A percentile compares a stretch with the other conserved stretches of the same genome.
Conservation (phyloP, 2,329 filamentous ascomycete genomes). For the Aspergillus awamori region DNA sequence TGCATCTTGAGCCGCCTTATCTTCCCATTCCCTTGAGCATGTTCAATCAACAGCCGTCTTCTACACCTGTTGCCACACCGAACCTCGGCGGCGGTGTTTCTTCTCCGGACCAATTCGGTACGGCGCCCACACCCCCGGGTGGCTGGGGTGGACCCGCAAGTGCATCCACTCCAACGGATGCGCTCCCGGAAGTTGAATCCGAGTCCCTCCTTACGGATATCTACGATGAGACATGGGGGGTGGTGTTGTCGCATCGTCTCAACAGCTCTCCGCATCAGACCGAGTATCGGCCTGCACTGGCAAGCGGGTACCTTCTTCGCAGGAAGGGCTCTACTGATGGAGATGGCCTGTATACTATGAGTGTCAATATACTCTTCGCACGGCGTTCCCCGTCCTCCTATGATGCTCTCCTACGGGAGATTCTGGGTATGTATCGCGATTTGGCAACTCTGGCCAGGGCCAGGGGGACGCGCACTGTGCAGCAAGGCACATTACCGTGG, state of each 20-base stretch:
- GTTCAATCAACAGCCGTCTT: slow-evolving; percentile 36
- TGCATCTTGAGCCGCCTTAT: slow-evolving; percentile 38
- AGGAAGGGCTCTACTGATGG: slow-evolving; percentile 45
- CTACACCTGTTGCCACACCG: slow-evolving; percentile 45
- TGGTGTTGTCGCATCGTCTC: slow-evolving; percentile 56
- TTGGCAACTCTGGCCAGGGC: slow-evolving; percentile 47
- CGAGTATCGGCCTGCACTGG: slow-evolving; percentile 46
- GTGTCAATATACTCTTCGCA: slow-evolving; percentile 46
- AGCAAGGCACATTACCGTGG: slow-evolving; percentile 50
- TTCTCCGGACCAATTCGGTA: slow-evolving; percentile 48
- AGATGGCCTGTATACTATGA: slow-evolving; percentile 46
- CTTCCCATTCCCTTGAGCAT: slow-evolving; percentile 37
- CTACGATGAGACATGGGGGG: slow-evolving; percentile 62
- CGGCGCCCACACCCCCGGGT: slow-evolving; percentile 42
- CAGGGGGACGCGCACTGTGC: slow-evolving; percentile 46
- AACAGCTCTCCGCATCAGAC: slow-evolving; percentile 46
- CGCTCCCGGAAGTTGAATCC: slow-evolving; percentile 50
- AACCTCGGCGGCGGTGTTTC: slow-evolving; percentile 37
- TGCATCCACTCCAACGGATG: slow-evolving; percentile 39
- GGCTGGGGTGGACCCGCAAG: slow-evolving; percentile 39
- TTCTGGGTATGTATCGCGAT: slow-evolving; percentile 49
- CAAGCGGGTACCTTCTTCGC: slow-evolving; percentile 53
- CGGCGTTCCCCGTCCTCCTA: slow-evolving; percentile 33
- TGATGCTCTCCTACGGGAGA: slow-evolving; percentile 45
- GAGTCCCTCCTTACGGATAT: slow-evolving; percentile 61